Evolutionary conservation across 768 basidiomycete species (phyloP).

Genomic region (Tylopilus balloui): DNA sequence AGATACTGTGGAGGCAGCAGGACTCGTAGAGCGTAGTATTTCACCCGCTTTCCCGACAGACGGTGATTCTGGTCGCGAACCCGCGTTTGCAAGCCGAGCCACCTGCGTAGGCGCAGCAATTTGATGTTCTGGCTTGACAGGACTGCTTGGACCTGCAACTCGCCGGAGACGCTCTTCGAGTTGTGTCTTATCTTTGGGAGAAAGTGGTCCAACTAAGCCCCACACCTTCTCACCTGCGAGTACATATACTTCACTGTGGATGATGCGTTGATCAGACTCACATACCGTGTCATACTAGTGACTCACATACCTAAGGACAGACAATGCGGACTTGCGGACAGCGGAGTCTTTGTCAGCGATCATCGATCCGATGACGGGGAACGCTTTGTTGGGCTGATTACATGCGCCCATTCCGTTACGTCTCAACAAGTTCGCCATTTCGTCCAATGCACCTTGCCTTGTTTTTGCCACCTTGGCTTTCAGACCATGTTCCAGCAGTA

Average conservation of each 20-base stretch:
- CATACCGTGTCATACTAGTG: background rate
- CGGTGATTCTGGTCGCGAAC: constrained; percentile 49
- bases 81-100: constrained; percentile 44
- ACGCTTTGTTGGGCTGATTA: constrained; percentile 70
- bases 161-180: constrained; percentile 86
- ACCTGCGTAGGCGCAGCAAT: constrained; percentile 44
- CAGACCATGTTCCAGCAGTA: constrained; percentile 83
- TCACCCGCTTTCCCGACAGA: constrained; percentile 40
- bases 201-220: constrained; percentile 67
- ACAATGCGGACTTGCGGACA: constrained; percentile 84
- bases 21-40: constrained; percentile 47
- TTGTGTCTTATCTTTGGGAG: constrained; percentile 87
- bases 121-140: constrained; percentile 38
- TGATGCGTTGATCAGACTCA: constrained; percentile 12
- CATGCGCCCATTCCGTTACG: constrained; percentile 80
- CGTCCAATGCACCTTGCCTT: constrained; percentile 81
- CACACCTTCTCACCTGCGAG: constrained; percentile 85
- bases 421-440: constrained; percentile 70
- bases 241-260: constrained; percentile 68
- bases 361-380: constrained; percentile 70
- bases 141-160: constrained; percentile 60
- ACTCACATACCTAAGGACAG: constrained; percentile 65
- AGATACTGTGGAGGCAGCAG: constrained; percentile 37
- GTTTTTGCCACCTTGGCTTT: constrained; percentile 91
- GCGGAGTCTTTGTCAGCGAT: constrained; percentile 87